Evolutionary conservation across 371 early-diverging fungal genomes (phyloP).

Genomic region (Smittium culicis): DNA sequence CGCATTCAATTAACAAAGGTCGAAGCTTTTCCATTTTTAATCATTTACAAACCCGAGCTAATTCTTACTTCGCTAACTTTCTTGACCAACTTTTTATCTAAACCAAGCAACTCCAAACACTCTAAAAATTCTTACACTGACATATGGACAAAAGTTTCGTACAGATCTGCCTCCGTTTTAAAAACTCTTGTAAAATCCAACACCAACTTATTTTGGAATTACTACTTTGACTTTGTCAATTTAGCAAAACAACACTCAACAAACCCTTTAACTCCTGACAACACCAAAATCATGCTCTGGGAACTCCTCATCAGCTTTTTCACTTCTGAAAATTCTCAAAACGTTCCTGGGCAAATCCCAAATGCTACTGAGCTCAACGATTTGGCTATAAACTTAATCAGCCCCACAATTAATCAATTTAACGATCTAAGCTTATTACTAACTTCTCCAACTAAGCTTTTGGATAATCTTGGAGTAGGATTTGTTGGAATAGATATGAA

Average conservation of each 20-base stretch:
- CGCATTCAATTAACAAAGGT: not conserved
- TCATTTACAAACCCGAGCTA: not conserved
- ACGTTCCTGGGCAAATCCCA: not conserved
- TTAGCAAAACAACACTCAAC: not conserved
- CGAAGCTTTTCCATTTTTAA: not conserved
- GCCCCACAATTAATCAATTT: not conserved
- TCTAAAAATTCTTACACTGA: not conserved
- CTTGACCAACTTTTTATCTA: not conserved
- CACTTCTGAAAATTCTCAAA: not conserved
- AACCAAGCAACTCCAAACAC: not conserved
- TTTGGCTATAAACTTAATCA: not conserved
- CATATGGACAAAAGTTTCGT: not conserved
- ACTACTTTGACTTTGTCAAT: conserved; percentile 7
- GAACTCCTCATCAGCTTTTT: not conserved
- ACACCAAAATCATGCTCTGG: not conserved
- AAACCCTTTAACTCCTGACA: not conserved
- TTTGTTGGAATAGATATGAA: not conserved
- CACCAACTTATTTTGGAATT: not conserved
- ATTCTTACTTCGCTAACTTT: not conserved
- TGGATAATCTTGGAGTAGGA: not conserved
- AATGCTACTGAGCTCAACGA: not conserved
- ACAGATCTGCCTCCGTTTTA: not conserved
- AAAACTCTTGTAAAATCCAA: not conserved
- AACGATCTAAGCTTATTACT: not conserved
- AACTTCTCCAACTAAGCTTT: not conserved